Base-by-base conservation (phyloP, 2,329 filamentous ascomycete genomes). In the Ilyonectria robusta region DNA sequence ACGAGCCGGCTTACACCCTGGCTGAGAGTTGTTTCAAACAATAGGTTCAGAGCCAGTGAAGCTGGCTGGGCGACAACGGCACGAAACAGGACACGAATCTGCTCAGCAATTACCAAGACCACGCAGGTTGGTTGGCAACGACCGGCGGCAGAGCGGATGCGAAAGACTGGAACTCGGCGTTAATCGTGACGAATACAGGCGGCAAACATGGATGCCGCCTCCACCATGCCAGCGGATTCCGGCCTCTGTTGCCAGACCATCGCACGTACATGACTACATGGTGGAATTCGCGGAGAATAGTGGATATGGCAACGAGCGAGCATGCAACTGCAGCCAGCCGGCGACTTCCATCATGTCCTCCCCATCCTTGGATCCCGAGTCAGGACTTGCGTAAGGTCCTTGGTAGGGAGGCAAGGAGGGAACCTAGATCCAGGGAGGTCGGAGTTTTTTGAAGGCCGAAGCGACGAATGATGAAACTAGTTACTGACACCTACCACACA, bases 141-240 rank as follows among this genome's bases (percentile, higher is more conserved):
- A 65, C 62, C 59, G 68, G 70, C 59, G 67, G 62, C 57, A 57
- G 62, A 56, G 57, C 62, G 64, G 59, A 62, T 50, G 19, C 47
- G 53, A 54, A 63, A 48, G 50, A 59, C 59, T 62, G 60, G 56
- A 65, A 50, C 68, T 67, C 66, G 58, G 72, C 66, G 70, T 71
- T 59, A 71, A 66, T 70, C 64, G 69, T 65, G 61, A 67, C 72
- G 67, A 72, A 70, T 72, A 66, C 65, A 63, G 60, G 63, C 59
- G 61, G 55, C 37, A 57, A 61, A 42, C 51, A 42, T 51, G 64
- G 65, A 64, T 62, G 50, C 63, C 54, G 51, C 65, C 62, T 74
- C 59, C 60, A 71, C 65, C 57, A 59, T 65, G 55, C 53, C 61
- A 50, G 53, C 63, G 35, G 40, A 65, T 65, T 66, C 71, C 69